Conservation (phyloP, 2,329 filamentous ascomycete genomes). For the Ceratocystis destructans region DNA sequence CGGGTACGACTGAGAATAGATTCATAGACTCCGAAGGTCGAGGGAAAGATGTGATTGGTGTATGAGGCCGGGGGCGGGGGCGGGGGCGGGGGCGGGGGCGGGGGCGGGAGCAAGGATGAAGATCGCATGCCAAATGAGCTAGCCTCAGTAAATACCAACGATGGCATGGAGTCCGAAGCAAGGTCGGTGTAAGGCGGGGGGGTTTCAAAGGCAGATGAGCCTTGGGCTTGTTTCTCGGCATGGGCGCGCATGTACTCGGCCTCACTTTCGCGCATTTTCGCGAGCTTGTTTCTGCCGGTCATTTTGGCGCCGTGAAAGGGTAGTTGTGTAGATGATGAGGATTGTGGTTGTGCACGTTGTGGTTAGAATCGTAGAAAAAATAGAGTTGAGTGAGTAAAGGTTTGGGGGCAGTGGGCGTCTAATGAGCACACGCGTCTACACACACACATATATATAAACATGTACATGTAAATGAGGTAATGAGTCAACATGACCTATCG, state of each 20-base stretch:
- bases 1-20: slow-evolving; percentile 8
- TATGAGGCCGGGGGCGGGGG: not conserved
- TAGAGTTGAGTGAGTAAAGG: too few species aligned
- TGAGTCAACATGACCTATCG: too few species aligned
- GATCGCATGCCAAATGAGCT: not conserved
- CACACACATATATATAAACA: too few species aligned
- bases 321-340: too few species aligned
- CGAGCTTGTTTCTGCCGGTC: not conserved
- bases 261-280: slow-evolving; percentile 8
- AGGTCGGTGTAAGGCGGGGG: not conserved
- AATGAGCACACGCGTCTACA: too few species aligned
- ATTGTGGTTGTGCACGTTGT: too few species aligned
- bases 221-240: not conserved
- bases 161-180: not conserved
- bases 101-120: not conserved
- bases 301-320: not conserved
- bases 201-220: not conserved
- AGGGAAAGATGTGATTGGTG: slow-evolving; percentile 13
- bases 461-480: too few species aligned
- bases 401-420: too few species aligned
- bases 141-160: not conserved
- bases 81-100: not conserved
- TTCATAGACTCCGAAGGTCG: slow-evolving; percentile 16
- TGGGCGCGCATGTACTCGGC: slow-evolving; percentile 11
- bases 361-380: too few species aligned